These are phyloP conservation scores for Thelephora ganbajun DNA, from an alignment of 768 basidiomycete genomes.

Conservation along the genomic window DNA sequence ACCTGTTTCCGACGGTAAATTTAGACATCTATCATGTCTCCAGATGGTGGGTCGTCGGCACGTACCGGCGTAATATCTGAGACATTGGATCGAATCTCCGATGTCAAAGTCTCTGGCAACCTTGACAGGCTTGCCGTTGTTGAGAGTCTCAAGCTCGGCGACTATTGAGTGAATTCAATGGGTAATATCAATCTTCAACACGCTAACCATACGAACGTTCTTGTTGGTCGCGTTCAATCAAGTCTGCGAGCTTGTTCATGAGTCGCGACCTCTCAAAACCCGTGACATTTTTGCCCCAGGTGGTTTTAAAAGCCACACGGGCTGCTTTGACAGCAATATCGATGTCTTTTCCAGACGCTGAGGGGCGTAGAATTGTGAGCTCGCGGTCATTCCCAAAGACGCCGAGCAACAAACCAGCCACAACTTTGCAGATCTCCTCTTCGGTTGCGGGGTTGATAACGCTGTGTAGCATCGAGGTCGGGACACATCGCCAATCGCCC, in stretches of 20 bases:
- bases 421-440: constrained; percentile 52
- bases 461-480: constrained; percentile 20
- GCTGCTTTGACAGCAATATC: constrained; percentile 77
- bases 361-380: not conserved
- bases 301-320: constrained; percentile 66
- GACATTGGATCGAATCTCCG: constrained; percentile 59
- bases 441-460: constrained; percentile 78
- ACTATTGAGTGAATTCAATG: constrained; percentile 15
- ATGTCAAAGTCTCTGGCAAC: constrained; percentile 65
- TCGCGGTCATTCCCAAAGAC: not conserved
- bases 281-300: constrained; percentile 85
- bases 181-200: not conserved
- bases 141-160: constrained; percentile 72
- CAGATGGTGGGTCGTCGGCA: not conserved
- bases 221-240: constrained; percentile 77
- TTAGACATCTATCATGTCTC: not conserved
- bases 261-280: constrained; percentile 70
- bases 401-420: constrained; percentile 20
- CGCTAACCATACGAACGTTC: constrained; percentile 18
- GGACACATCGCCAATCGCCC: not conserved
- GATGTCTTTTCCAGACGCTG: constrained; percentile 63
- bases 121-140: constrained; percentile 85
- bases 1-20: not conserved
- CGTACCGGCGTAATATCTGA: constrained; percentile 79
- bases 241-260: constrained; percentile 75